These are phyloP conservation scores for Penicillium sp. DNA, from an alignment of 2,329 filamentous ascomycete genomes.

Conservation along the genomic window DNA sequence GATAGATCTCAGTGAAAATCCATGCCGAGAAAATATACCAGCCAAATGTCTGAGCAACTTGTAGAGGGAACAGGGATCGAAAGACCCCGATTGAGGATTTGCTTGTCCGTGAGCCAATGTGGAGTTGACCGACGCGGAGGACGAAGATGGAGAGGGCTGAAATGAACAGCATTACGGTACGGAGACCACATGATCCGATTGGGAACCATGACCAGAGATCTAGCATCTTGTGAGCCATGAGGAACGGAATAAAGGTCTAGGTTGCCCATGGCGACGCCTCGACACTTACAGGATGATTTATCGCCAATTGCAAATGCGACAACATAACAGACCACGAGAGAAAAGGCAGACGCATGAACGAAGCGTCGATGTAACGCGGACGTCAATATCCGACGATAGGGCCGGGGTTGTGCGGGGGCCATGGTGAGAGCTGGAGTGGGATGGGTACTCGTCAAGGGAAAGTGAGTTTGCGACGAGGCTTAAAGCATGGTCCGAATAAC, in stretches of 20 bases:
- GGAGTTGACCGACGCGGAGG: constrained; percentile 82
- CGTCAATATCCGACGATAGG: constrained; percentile 88
- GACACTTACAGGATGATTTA: constrained; percentile 69
- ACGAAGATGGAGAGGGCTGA: constrained; percentile 78
- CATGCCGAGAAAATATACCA: constrained; percentile 80
- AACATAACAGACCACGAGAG: constrained; percentile 73
- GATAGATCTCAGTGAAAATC: constrained; percentile 79
- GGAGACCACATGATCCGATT: constrained; percentile 73
- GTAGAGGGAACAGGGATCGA: constrained; percentile 59
- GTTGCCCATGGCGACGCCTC: constrained; percentile 1
- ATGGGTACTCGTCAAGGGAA: constrained; percentile 29
- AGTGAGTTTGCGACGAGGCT: constrained; percentile 19
- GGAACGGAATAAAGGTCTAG: background rate
- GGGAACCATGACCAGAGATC: constrained; percentile 89
- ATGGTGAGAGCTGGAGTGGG: constrained; percentile 36
- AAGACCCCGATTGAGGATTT: constrained; percentile 70
- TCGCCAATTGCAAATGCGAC: constrained; percentile 72
- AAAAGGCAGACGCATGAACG: constrained; percentile 72
- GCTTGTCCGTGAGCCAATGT: constrained; percentile 73
- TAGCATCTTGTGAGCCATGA: constrained; percentile 37
- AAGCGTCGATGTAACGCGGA: constrained; percentile 87
- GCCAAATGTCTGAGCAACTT: constrained; percentile 70
- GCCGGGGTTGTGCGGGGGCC: constrained; percentile 45
- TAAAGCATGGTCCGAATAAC: constrained; percentile 29
- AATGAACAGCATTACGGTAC: constrained; percentile 75